Evolutionary conservation across 1,139 yeast genomes (phyloP).

Genomic region (Candida glucosophila): DNA sequence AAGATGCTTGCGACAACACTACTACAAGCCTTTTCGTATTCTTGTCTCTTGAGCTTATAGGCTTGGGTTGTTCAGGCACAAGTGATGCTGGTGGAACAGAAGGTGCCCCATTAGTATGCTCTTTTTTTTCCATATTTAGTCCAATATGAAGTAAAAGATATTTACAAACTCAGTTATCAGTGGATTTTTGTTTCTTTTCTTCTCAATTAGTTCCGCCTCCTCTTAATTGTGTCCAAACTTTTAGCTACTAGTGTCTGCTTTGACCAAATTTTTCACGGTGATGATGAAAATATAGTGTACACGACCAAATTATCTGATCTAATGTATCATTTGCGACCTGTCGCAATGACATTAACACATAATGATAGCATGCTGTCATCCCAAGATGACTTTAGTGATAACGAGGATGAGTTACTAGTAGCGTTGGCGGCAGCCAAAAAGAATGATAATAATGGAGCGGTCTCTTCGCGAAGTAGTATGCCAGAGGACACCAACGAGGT

Average conservation of each 20-base stretch:
- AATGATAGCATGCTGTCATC: slow-evolving; percentile 9
- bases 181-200: too few relatives aligned
- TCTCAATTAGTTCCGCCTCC: too few relatives aligned
- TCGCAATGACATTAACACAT: too few relatives aligned
- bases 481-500: background rate
- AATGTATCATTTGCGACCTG: too few relatives aligned
- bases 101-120: slow-evolving; percentile 19
- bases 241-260: too few relatives aligned
- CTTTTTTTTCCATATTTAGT: too few relatives aligned
- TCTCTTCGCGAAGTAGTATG: background rate
- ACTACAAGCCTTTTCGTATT: slow-evolving; percentile 79
- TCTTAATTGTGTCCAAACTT: too few relatives aligned
- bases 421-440: slow-evolving; percentile 7
- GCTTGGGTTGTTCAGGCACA: slow-evolving; percentile 77
- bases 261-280: too few relatives aligned
- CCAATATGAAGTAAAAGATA: too few relatives aligned
- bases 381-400: slow-evolving; percentile 30
- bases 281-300: too few relatives aligned
- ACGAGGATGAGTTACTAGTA: slow-evolving; percentile 27
- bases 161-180: too few relatives aligned
- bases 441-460: slow-evolving; percentile 1
- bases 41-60: slow-evolving; percentile 78
- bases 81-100: slow-evolving; percentile 57
- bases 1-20: slow-evolving; percentile 88
- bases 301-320: too few relatives aligned